phyloP scores from a whole-genome alignment of 2,329 filamentous ascomycete genomes.

The Aspergillus vadensis region DNA sequence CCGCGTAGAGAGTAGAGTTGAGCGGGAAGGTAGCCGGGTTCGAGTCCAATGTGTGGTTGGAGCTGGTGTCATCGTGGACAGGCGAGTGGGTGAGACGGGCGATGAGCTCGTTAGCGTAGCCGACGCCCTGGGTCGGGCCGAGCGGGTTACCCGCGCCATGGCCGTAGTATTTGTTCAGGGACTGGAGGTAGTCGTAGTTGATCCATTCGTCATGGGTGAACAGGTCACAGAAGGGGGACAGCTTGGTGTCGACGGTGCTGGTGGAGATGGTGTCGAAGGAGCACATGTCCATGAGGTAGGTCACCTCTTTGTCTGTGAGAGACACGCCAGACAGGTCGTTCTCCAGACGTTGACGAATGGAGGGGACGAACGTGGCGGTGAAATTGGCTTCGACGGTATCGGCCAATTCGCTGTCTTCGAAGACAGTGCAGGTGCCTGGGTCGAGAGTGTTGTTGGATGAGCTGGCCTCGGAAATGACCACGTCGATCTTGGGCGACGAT shows the following conservation, averaged over 20 bases:
- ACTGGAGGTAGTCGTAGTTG: conserved; percentile 77
- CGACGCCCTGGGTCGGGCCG: conserved; percentile 81
- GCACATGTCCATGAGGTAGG: conserved; percentile 85
- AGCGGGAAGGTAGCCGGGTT: conserved; percentile 73
- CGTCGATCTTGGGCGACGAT: conserved; percentile 60
- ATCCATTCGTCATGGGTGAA: conserved; percentile 75
- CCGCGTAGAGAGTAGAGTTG: conserved; percentile 70
- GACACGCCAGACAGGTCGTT: conserved; percentile 67
- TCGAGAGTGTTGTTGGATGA: conserved; percentile 79
- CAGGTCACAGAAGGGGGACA: conserved; percentile 74
- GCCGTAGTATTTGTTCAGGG: conserved; percentile 81
- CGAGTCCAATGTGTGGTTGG: conserved; percentile 75
- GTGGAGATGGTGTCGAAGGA: conserved; percentile 76
- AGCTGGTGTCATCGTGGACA: conserved; percentile 72
- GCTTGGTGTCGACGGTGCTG: conserved; percentile 50
- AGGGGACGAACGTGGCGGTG: conserved; percentile 63
- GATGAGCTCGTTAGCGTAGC: conserved; percentile 84
- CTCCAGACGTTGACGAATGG: conserved; percentile 71
- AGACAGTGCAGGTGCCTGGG: conserved; percentile 70
- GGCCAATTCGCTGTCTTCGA: conserved; percentile 59
- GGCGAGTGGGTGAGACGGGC: conserved; percentile 71
- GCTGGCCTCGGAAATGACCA: conserved; percentile 66
- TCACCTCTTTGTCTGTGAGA: conserved; percentile 62
- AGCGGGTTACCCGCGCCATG: conserved; percentile 75
- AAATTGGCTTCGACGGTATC: conserved; percentile 59